Conservation (phyloP, 805 yeast species). For the Lipomyces kockii region DNA sequence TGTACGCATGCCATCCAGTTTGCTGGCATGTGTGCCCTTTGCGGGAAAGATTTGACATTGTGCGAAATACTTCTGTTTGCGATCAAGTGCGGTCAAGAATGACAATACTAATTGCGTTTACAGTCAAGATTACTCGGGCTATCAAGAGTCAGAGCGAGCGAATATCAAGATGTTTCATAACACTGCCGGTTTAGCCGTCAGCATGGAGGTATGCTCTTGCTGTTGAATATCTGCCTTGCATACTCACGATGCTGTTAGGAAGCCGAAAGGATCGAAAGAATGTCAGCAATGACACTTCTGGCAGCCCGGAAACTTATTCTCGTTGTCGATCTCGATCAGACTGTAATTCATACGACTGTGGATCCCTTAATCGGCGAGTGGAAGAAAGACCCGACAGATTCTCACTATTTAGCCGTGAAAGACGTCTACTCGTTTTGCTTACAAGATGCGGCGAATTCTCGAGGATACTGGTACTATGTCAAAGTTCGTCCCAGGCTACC, state of each 20-base stretch:
- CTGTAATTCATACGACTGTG: conserved; percentile 96
- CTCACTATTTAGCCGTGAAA: conserved; percentile 81
- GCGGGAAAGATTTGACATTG: conserved; percentile 70
- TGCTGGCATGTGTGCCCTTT: conserved; percentile 91
- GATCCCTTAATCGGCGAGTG: conserved; percentile 97
- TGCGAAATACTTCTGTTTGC: conserved; percentile 9
- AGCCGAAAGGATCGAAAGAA: conserved; percentile 80
- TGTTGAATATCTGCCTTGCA: no score
- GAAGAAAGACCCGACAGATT: conserved; percentile 84
- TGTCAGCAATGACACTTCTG: conserved; percentile 63
- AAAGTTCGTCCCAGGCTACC: conserved; percentile 86
- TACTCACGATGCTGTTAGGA: conserved; percentile 52
- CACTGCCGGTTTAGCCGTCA: conserved; percentile 78
- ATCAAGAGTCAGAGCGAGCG: conserved; percentile 70
- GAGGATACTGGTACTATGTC: conserved; percentile 76
- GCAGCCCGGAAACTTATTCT: conserved; percentile 73
- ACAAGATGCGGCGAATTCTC: conserved; percentile 61
- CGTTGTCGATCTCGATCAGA: conserved; percentile 96
- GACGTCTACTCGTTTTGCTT: conserved; percentile 79
- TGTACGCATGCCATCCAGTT: conserved; percentile 92
- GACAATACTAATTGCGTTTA: conserved; percentile 46
- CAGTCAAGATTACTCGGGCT: conserved; percentile 75
- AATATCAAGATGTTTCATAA: conserved; percentile 90
- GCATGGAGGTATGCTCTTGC: conserved; percentile 49
- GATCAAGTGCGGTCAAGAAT: not conserved